phyloP scores from a whole-genome alignment of 1,284 basidiomycete species.

The Apiotrichum gamsii region DNA sequence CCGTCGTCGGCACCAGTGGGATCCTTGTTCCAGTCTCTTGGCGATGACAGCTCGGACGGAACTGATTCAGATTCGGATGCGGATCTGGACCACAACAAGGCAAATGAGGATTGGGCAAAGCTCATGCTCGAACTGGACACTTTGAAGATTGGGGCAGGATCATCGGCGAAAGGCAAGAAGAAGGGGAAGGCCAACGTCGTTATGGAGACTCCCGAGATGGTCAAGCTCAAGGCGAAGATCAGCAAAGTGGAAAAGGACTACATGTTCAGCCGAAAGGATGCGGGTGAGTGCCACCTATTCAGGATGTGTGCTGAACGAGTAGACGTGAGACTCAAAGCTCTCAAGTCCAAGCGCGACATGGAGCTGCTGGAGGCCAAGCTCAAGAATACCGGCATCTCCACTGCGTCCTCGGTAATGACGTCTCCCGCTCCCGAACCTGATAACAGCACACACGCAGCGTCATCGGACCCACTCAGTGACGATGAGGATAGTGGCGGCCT shows the following conservation, averaged over 20 bases:
- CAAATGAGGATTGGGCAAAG: slow-evolving; percentile 44
- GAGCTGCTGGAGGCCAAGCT: slow-evolving; percentile 55
- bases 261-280: slow-evolving; percentile 67
- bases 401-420: background rate
- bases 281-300: slow-evolving; percentile 28
- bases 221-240: slow-evolving; percentile 55
- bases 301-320: slow-evolving; percentile 18
- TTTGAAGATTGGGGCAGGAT: slow-evolving; percentile 18
- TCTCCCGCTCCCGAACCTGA: background rate
- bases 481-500: slow-evolving; percentile 59
- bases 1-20: background rate
- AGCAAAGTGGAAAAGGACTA: slow-evolving; percentile 60
- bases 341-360: slow-evolving; percentile 56
- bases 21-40: slow-evolving; percentile 31
- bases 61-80: slow-evolving; percentile 27
- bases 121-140: slow-evolving; percentile 52
- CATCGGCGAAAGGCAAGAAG: slow-evolving; percentile 19
- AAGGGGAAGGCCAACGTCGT: slow-evolving; percentile 37
- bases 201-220: slow-evolving; percentile 48
- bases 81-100: slow-evolving; percentile 57
- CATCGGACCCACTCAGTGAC: background rate
- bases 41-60: slow-evolving; percentile 3
- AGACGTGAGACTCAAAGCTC: slow-evolving; percentile 55
- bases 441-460: background rate
- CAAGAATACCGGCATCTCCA: slow-evolving; percentile 35